Evolutionary conservation across 2,329 filamentous ascomycete genomes (phyloP).

Genomic region (Sporothrix dimorphospora): DNA sequence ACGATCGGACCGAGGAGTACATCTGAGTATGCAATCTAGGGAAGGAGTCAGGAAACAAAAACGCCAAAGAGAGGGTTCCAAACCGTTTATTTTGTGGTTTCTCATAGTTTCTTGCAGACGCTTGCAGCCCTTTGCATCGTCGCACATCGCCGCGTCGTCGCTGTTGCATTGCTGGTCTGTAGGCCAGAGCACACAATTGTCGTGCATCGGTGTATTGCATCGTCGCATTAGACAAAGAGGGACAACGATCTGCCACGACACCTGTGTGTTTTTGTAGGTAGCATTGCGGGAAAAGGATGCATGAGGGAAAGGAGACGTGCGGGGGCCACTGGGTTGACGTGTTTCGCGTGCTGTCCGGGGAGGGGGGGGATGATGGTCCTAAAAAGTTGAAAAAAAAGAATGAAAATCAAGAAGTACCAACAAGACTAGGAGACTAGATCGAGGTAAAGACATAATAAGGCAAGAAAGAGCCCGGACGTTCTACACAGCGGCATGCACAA

Average conservation of each 20-base stretch:
- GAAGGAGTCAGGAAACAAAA: background rate
- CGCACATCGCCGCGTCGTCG: background rate
- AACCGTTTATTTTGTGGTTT: background rate
- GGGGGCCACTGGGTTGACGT: background rate
- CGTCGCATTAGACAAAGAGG: background rate
- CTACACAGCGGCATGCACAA: constrained; percentile 6
- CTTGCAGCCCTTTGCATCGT: background rate
- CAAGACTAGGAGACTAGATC: background rate
- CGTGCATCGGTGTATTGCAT: background rate
- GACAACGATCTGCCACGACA: background rate
- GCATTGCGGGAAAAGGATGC: background rate
- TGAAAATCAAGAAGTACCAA: background rate
- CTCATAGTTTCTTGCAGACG: background rate
- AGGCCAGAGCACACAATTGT: background rate
- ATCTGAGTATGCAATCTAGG: background rate
- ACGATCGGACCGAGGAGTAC: background rate
- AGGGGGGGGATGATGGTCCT: background rate
- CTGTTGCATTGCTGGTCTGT: background rate
- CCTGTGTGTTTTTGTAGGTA: background rate
- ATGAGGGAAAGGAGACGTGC: background rate
- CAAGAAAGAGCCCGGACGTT: background rate
- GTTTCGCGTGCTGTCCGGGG: background rate
- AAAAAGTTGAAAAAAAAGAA: background rate
- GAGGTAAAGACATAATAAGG: background rate
- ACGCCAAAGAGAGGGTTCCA: background rate